phyloP scores from a whole-genome alignment of 495 filamentous ascomycete genomes.

The Bacidia gigantensis region DNA sequence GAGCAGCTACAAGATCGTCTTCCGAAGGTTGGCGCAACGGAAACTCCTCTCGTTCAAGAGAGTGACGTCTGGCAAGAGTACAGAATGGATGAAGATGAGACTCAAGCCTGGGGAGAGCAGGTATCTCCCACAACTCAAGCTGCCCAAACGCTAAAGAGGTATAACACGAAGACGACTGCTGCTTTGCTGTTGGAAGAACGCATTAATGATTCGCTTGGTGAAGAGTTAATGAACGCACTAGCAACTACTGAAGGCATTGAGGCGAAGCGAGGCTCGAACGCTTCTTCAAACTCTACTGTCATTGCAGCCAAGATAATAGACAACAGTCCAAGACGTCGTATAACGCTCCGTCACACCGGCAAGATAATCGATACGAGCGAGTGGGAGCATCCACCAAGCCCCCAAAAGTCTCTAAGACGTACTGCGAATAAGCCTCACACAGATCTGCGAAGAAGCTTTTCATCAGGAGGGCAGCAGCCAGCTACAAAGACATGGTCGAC shows the following conservation, averaged over 20 bases:
- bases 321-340: slow-evolving; percentile 36
- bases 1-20: slow-evolving; percentile 5
- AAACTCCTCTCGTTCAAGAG: slow-evolving; percentile 1
- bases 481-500: slow-evolving; percentile 38
- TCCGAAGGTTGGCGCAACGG: background rate
- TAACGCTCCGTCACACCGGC: slow-evolving; percentile 54
- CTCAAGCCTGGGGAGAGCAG: background rate
- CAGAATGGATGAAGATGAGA: background rate
- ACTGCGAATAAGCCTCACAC: slow-evolving; percentile 29
- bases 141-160: background rate
- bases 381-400: slow-evolving; percentile 28
- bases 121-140: background rate
- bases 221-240: slow-evolving; percentile 19
- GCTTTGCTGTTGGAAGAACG: background rate
- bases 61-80: background rate
- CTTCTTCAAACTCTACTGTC: slow-evolving; percentile 53
- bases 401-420: slow-evolving; percentile 31
- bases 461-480: slow-evolving; percentile 46
- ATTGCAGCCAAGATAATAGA: slow-evolving; percentile 62
- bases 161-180: background rate
- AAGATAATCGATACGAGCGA: slow-evolving; percentile 50
- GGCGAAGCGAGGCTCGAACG: slow-evolving; percentile 40
- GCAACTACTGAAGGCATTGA: slow-evolving; percentile 13
- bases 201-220: slow-evolving; percentile 10
- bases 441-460: slow-evolving; percentile 40